phyloP scores from a whole-genome alignment of 73 alveolate genomes.

The Tetrahymena malaccensis region DNA sequence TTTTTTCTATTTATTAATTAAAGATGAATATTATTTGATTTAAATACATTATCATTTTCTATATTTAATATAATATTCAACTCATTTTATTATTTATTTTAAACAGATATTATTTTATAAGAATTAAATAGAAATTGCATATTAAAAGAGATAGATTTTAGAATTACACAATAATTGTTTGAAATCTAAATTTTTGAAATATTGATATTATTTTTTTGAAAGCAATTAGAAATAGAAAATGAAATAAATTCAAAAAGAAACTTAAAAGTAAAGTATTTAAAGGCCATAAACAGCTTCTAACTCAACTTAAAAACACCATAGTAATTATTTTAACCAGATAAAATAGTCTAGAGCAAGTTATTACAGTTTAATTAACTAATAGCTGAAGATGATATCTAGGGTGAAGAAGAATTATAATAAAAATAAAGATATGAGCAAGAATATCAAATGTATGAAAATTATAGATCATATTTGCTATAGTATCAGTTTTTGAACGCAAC shows the following conservation, averaged over 20 bases:
- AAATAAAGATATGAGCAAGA: background rate
- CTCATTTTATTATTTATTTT: no score
- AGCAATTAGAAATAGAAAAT: background rate
- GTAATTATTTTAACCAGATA: background rate
- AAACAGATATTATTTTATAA: no score
- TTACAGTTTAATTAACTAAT: background rate
- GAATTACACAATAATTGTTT: no score
- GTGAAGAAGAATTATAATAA: background rate
- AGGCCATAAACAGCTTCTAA: background rate
- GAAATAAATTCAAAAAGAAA: background rate
- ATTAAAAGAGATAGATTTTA: no score
- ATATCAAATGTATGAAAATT: background rate
- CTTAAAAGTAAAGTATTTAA: background rate
- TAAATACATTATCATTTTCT: no score
- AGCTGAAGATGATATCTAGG: background rate
- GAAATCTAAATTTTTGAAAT: no score
- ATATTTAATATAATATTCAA: no score
- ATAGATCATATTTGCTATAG: background rate
- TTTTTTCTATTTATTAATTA: no score
- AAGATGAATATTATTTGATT: no score
- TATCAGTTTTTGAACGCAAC: background rate
- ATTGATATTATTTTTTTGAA: no score
- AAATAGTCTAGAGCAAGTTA: background rate
- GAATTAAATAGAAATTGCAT: no score
- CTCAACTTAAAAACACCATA: background rate